Evolutionary conservation across 2,329 filamentous ascomycete genomes (phyloP).

Genomic region (Metarhizium humberi): DNA sequence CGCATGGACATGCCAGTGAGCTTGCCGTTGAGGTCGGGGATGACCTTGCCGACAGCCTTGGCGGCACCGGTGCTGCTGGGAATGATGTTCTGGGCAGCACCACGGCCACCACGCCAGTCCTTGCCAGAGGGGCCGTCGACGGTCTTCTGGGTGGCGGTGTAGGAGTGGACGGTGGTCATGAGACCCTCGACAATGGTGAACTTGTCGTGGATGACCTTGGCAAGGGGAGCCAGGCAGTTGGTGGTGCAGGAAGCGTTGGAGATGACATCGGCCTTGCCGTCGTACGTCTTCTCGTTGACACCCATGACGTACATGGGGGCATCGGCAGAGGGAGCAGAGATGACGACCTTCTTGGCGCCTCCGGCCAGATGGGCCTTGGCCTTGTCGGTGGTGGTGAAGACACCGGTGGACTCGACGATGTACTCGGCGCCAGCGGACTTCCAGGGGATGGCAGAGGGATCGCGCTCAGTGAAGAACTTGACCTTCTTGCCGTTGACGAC

Average conservation of each 20-base stretch:
- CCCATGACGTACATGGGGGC: constrained; percentile 99
- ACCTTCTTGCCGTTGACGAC: constrained; percentile 90
- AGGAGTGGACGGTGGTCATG: constrained; percentile 99
- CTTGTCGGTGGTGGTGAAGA: constrained; percentile 98
- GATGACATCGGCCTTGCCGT: constrained; percentile 81
- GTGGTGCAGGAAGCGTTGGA: constrained; percentile 99
- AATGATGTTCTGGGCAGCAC: constrained; percentile 99
- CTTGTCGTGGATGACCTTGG: constrained; percentile 99
- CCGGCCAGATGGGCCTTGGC: constrained; percentile 88
- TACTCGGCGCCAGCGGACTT: constrained; percentile 78
- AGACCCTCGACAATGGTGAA: constrained; percentile 96
- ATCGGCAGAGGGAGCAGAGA: constrained; percentile 86
- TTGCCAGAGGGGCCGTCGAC: constrained; percentile 95
- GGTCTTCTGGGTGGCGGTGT: constrained; percentile 99
- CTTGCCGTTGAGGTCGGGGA: constrained; percentile 96
- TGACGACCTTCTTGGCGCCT: constrained; percentile 96
- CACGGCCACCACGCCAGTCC: constrained; percentile 99
- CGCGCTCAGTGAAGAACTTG: constrained; percentile 88
- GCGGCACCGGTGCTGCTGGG: constrained; percentile 97
- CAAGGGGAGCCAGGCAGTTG: constrained; percentile 98
- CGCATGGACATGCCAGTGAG: constrained; percentile 99
- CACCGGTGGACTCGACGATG: constrained; percentile 95
- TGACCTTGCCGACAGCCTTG: constrained; percentile 99
- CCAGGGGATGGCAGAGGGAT: constrained; percentile 89
- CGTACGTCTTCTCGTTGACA: constrained; percentile 94